These are phyloP conservation scores for Trametopsis cervina DNA, from an alignment of 768 basidiomycete species.

Conservation along the genomic window DNA sequence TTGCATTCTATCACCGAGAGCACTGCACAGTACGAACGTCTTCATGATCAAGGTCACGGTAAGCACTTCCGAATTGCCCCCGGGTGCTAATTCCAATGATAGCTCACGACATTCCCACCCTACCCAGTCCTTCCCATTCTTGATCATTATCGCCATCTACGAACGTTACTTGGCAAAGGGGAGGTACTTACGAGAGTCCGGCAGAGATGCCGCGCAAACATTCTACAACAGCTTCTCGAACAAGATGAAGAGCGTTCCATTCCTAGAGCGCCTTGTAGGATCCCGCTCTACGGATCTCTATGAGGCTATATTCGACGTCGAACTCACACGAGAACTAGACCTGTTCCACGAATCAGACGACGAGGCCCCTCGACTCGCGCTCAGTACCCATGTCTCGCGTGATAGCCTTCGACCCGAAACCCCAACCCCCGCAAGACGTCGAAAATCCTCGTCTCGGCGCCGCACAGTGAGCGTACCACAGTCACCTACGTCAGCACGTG, in stretches of 20 bases:
- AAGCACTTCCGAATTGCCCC: slow-evolving; percentile 14
- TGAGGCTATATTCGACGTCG: slow-evolving; percentile 75
- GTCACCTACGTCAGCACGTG: slow-evolving; percentile 7
- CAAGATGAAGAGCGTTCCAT: slow-evolving; percentile 64
- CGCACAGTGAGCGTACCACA: slow-evolving; percentile 8
- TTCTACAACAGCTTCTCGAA: slow-evolving; percentile 63
- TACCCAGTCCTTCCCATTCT: slow-evolving; percentile 62
- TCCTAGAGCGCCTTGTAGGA: slow-evolving; percentile 74
- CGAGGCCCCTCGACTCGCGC: slow-evolving; percentile 22
- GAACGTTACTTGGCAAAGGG: slow-evolving; percentile 63
- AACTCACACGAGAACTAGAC: slow-evolving; percentile 38
- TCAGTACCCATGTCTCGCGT: slow-evolving; percentile 8
- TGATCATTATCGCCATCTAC: slow-evolving; percentile 70
- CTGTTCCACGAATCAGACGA: slow-evolving; percentile 46
- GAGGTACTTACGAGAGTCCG: slow-evolving; percentile 41
- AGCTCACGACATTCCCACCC: background rate
- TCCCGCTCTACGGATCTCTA: slow-evolving; percentile 59
- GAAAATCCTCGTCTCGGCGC: background rate
- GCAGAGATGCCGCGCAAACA: slow-evolving; percentile 44
- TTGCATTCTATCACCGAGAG: slow-evolving; percentile 66
- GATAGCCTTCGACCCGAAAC: slow-evolving; percentile 3
- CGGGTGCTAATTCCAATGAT: background rate
- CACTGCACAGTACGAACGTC: slow-evolving; percentile 79
- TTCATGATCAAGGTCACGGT: slow-evolving; percentile 80
- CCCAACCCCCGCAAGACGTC: background rate